Base-by-base conservation (phyloP, 1,284 basidiomycete species). In the Laetiporus sulphureus region DNA sequence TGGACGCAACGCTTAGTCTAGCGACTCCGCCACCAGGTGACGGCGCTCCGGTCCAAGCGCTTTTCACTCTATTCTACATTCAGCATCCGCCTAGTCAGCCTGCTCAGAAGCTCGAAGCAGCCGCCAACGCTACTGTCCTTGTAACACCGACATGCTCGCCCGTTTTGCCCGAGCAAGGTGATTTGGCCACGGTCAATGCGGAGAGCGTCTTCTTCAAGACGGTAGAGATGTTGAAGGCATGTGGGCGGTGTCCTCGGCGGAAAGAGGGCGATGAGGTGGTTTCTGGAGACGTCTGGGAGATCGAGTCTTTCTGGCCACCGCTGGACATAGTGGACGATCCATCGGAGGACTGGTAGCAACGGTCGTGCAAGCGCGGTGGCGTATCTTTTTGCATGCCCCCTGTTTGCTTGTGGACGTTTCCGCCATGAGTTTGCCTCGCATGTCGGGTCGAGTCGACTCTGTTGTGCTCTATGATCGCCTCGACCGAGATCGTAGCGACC, bases 131-230 rank as follows among this genome's bases (percentile, higher is more conserved):
- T 16, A 27, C 53, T n/a, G 32, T 75, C 13, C 51, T 76, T 19
- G 50, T 70, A 2, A 55, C 73, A 2, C 61, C 72, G 6, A 49
- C 67, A 16, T 55, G 66, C 36, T 58, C 64, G 13, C 57, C 60
- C 38, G 64, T 72, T 35, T 56, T 79, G 2, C 65, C 81, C 2
- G 74, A 81, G 34, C 58, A 70, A 18, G 67, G 77, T 19, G 84
- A 90, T 56, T 60, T 68, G 29, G 72, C 80, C 25, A 74, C 80
- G 2, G 47, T 52, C 5, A 60, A 72, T 45, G 86, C 80, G 1
- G 79, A 91, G 58, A 55, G 55, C 10, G 63, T 76, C 2, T 91
- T 87, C 57, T 77, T 74, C 71, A 67, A 69, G 34, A 68, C 73
- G 1, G 57, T 59, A 3, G 49, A 53, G 36, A 36, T 24, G 11